Conservation (phyloP, 1,284 basidiomycete species). For the Chondrostereum purpureum region DNA sequence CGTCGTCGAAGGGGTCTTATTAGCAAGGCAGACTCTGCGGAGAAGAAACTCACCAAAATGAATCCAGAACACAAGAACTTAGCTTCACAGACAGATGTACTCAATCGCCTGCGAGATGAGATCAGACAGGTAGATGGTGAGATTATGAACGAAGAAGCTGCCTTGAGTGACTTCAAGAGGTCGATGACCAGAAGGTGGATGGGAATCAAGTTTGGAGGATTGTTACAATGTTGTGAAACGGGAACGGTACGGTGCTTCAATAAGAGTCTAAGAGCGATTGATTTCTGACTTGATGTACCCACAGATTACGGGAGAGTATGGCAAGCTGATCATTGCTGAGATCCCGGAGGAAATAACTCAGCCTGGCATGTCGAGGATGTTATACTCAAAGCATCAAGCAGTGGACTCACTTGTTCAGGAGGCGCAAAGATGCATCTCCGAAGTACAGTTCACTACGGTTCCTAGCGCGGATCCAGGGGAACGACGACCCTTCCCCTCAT, state of each 20-base stretch:
- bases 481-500: slow-evolving; percentile 7
- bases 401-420: slow-evolving; percentile 60
- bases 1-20: slow-evolving; percentile 62
- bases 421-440: slow-evolving; percentile 51
- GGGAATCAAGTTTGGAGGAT: slow-evolving; percentile 82
- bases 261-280: no score
- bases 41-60: slow-evolving; percentile 90
- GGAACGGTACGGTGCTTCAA: slow-evolving; percentile 43
- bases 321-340: slow-evolving; percentile 75
- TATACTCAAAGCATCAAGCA: slow-evolving; percentile 62
- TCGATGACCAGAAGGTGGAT: slow-evolving; percentile 64
- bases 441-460: slow-evolving; percentile 48
- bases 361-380: slow-evolving; percentile 71
- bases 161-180: slow-evolving; percentile 83
- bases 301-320: slow-evolving; percentile 79
- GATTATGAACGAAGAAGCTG: slow-evolving; percentile 80
- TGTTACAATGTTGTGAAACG: slow-evolving; percentile 84
- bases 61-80: slow-evolving; percentile 86
- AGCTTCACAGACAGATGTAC: slow-evolving; percentile 64
- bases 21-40: slow-evolving; percentile 78
- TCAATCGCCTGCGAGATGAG: slow-evolving; percentile 73
- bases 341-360: slow-evolving; percentile 77
- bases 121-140: slow-evolving; percentile 78
- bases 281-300: slow-evolving; percentile 10
- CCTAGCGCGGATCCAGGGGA: slow-evolving; percentile 23